These are phyloP conservation scores for Fusarium sp. DNA, from an alignment of 2,329 filamentous ascomycete genomes.

Conservation along the genomic window DNA sequence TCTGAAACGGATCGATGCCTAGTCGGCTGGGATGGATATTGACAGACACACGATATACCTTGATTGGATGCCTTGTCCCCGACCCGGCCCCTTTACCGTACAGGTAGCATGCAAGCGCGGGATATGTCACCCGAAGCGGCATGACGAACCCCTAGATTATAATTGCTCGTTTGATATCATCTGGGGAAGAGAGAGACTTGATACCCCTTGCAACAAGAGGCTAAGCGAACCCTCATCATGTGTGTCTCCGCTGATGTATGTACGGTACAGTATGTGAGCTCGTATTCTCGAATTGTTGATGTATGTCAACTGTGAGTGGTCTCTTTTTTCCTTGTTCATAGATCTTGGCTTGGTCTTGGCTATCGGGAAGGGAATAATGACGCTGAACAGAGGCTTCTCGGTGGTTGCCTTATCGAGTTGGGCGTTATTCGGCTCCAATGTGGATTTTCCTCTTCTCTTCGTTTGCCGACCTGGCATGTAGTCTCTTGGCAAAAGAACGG, in stretches of 20 bases:
- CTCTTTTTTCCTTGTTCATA: conserved; percentile 4
- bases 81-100: background rate
- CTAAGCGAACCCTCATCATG: conserved; percentile 7
- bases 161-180: conserved; percentile 28
- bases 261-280: conserved; percentile 5
- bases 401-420: background rate
- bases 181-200: conserved; percentile 11
- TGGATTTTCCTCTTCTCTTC: background rate
- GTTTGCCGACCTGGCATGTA: no score
- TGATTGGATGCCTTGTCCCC: conserved; percentile 11
- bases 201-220: background rate
- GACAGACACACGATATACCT: conserved; percentile 19
- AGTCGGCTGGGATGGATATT: background rate
- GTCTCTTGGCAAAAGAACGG: no score
- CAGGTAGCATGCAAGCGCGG: background rate
- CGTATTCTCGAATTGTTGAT: conserved; percentile 1
- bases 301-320: background rate
- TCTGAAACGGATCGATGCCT: background rate
- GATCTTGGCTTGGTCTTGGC: conserved; percentile 23
- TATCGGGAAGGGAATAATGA: background rate
- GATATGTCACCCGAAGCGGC: conserved; percentile 16
- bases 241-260: conserved; percentile 3
- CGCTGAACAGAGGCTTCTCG: background rate
- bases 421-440: background rate
- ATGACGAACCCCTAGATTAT: conserved; percentile 19